Percentiles rank a stretch among this genome's conserved stretches.
phyloP scores from a whole-genome alignment of 305 asterid species.

The Fraxinus angustifolia region DNA sequence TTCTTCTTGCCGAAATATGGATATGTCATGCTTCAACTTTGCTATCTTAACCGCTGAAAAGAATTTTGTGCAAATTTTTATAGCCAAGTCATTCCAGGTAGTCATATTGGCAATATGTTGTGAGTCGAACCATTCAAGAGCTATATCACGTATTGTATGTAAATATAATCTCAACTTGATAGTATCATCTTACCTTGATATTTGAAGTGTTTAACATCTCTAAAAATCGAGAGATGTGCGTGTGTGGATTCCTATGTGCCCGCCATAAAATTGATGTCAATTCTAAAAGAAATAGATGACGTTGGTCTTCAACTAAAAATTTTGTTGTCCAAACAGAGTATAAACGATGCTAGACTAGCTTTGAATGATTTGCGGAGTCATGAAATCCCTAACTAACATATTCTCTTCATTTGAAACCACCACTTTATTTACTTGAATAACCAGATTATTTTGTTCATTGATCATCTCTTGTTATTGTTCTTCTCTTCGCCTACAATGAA shows the following conservation, averaged over 20 bases:
- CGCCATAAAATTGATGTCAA: not conserved
- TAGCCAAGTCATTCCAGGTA: not conserved
- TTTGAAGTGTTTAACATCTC: not conserved
- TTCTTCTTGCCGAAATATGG: not conserved
- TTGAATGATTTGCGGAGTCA: too few species aligned
- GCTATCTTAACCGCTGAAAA: too few species aligned
- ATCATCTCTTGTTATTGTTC: too few species aligned
- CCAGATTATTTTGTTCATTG: too few species aligned
- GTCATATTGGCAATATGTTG: not conserved
- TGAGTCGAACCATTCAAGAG: not conserved
- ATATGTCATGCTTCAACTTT: not conserved
- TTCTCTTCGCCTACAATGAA: too few species aligned
- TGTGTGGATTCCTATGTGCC: not conserved
- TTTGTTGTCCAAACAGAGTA: not conserved
- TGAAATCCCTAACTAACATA: too few species aligned
- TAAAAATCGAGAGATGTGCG: not conserved
- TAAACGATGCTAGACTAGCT: not conserved
- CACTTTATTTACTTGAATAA: too few species aligned
- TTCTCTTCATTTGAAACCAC: too few species aligned
- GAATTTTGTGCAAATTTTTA: not conserved
- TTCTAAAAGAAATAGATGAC: not conserved
- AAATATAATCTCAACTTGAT: not conserved
- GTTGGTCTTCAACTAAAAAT: not conserved
- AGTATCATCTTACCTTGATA: not conserved
- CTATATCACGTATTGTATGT: not conserved